Percentiles rank a stretch among this genome's conserved stretches.
phyloP scores from a whole-genome alignment of 106 monocot genomes.

The Dendrobium chrysotoxum region DNA sequence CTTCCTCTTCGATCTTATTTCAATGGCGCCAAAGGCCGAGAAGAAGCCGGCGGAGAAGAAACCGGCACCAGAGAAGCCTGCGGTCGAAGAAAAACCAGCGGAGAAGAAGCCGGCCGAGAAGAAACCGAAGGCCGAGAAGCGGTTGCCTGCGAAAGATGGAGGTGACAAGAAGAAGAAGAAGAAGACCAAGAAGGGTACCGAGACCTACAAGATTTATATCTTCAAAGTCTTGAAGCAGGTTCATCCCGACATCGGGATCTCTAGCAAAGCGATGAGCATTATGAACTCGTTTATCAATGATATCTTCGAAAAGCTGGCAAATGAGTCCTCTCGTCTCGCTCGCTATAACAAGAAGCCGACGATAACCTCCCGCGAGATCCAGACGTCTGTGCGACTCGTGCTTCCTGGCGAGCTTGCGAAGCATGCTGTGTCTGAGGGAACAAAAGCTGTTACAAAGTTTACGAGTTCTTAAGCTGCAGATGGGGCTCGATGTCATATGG shows the following conservation, averaged over 20 bases:
- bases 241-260: constrained; percentile 93
- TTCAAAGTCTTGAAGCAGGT: constrained; percentile 99
- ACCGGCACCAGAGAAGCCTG: constrained; percentile 30
- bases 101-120: constrained; percentile 30
- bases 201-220: constrained; percentile 98
- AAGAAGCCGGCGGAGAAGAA: constrained; percentile 86
- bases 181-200: constrained; percentile 40
- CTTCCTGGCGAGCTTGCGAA: constrained; percentile 79
- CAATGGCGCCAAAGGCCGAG: constrained; percentile 79
- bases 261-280: constrained; percentile 93
- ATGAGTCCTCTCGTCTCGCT: constrained; percentile 56
- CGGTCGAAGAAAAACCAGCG: constrained; percentile 28
- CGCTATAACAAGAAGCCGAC: constrained; percentile 84
- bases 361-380: constrained; percentile 72
- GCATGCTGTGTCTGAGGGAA: constrained; percentile 51
- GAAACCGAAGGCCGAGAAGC: constrained; percentile 37
- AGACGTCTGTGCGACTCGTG: constrained; percentile 69
- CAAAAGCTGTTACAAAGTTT: constrained; percentile 46
- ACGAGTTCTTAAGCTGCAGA: constrained; percentile 19
- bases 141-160: constrained; percentile 17
- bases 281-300: constrained; percentile 99
- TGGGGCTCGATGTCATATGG: background rate
- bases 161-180: constrained; percentile 32
- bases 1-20: background rate
- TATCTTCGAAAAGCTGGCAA: constrained; percentile 96